Percentiles rank a stretch among this genome's conserved stretches.
These are phyloP conservation scores for Theileria luwenshuni DNA, from an alignment of 169 alveolate species.

Conservation along the genomic window DNA sequence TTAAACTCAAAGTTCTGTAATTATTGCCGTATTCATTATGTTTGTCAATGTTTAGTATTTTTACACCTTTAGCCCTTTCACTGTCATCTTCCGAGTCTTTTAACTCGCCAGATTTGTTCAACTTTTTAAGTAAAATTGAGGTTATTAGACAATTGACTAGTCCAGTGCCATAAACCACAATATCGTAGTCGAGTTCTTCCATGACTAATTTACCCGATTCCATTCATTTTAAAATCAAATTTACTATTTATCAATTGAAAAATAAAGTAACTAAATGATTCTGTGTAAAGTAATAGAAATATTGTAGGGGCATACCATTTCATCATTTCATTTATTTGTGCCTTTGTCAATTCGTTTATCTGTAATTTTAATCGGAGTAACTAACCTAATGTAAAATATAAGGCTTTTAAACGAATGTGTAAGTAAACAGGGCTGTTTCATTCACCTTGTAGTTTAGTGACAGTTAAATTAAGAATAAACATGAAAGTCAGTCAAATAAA, in stretches of 20 bases:
- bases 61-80: not conserved
- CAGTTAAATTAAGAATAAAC: too few species aligned
- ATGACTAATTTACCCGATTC: not conserved
- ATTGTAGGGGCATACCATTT: not conserved
- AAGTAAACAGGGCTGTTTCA: too few species aligned
- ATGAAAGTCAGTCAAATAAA: too few species aligned
- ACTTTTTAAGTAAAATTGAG: constrained; percentile 32
- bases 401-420: not conserved
- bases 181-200: constrained; percentile 50
- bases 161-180: constrained; percentile 64
- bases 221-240: not conserved
- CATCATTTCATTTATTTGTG: not conserved
- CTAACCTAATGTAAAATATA: not conserved
- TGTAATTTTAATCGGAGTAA: not conserved
- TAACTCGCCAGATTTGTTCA: constrained; percentile 12
- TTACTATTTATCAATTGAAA: too few species aligned
- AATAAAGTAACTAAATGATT: not conserved
- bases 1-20: not conserved
- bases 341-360: not conserved
- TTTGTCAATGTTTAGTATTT: constrained; percentile 50
- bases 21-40: constrained; percentile 31
- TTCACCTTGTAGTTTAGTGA: too few species aligned
- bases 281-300: not conserved
- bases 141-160: constrained; percentile 36
- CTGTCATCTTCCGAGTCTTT: not conserved